Conservation (phyloP, 192 early-diverging fungal species). For the Pecoramyces ruminantium region DNA sequence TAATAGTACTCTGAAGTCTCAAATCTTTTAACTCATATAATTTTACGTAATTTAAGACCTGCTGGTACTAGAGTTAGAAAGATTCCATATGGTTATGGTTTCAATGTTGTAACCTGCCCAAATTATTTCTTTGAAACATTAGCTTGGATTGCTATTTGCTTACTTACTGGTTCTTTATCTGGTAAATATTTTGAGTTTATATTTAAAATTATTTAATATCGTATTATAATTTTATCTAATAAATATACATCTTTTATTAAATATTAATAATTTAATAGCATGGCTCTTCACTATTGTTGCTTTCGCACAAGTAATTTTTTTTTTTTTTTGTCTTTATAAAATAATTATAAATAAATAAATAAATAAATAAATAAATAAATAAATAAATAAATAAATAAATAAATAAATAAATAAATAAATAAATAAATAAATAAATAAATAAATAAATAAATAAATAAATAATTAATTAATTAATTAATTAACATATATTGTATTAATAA, state of each 20-base stretch:
- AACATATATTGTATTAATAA: too few relatives aligned
- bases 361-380: too few relatives aligned
- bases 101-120: constrained; percentile 72
- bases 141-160: constrained; percentile 58
- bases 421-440: too few relatives aligned
- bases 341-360: too few relatives aligned
- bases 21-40: constrained; percentile 69
- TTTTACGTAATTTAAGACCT: constrained; percentile 79
- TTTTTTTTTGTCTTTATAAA: neutral
- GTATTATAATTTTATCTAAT: too few relatives aligned
- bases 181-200: constrained; percentile 14
- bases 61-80: constrained; percentile 65
- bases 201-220: constrained; percentile 7
- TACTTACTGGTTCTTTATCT: constrained; percentile 52
- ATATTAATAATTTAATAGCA: constrained; percentile 6
- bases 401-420: too few relatives aligned
- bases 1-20: constrained; percentile 68
- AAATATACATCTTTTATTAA: too few relatives aligned
- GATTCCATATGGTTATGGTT: constrained; percentile 86
- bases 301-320: neutral
- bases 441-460: too few relatives aligned
- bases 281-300: constrained; percentile 29
- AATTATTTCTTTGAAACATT: constrained; percentile 86
- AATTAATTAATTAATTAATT: too few relatives aligned
- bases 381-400: too few relatives aligned